Percentiles rank a stretch among this genome's conserved stretches.
Evolutionary conservation across 78 protist genomes (phyloP).

Genomic region (Dictyostelium firmibasis): DNA sequence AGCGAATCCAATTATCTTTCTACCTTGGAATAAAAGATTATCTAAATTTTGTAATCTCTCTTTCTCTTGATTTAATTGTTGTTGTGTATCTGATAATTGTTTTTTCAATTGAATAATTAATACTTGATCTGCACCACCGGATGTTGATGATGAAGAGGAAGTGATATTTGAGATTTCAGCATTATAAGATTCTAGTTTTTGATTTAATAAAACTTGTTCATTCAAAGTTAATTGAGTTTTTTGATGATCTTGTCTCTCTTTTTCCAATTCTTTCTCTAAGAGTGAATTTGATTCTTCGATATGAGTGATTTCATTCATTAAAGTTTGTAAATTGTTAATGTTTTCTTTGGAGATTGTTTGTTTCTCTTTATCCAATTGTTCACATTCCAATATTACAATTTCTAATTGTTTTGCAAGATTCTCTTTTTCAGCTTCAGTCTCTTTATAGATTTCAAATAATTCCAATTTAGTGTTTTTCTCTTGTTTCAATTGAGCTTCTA

Average conservation of each 20-base stretch:
- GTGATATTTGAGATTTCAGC: constrained; percentile 10
- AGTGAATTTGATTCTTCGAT: constrained; percentile 55
- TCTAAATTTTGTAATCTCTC: constrained; percentile 50
- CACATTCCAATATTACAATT: constrained; percentile 53
- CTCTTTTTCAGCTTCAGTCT: constrained; percentile 44
- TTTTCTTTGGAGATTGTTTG: constrained; percentile 69
- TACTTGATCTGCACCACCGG: constrained; percentile 12
- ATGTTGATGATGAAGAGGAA: not conserved
- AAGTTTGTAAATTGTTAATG: constrained; percentile 49
- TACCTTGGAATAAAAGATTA: constrained; percentile 39
- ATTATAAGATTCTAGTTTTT: constrained; percentile 27
- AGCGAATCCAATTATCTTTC: constrained; percentile 46
- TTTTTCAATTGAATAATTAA: constrained; percentile 14
- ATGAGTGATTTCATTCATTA: constrained; percentile 68
- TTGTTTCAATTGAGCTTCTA: constrained; percentile 33
- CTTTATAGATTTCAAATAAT: constrained; percentile 64
- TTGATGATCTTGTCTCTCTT: constrained; percentile 14
- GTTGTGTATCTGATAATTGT: constrained; percentile 47
- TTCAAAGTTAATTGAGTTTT: not conserved
- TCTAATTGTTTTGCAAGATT: constrained; percentile 45
- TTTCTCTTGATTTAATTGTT: constrained; percentile 19
- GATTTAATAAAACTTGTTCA: constrained; percentile 12
- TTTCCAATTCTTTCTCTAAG: constrained; percentile 56
- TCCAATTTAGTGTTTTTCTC: constrained; percentile 69
- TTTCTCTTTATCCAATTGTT: constrained; percentile 57